Evolutionary conservation across 495 filamentous ascomycete genomes (phyloP).

Genomic region (Podospora australis): DNA sequence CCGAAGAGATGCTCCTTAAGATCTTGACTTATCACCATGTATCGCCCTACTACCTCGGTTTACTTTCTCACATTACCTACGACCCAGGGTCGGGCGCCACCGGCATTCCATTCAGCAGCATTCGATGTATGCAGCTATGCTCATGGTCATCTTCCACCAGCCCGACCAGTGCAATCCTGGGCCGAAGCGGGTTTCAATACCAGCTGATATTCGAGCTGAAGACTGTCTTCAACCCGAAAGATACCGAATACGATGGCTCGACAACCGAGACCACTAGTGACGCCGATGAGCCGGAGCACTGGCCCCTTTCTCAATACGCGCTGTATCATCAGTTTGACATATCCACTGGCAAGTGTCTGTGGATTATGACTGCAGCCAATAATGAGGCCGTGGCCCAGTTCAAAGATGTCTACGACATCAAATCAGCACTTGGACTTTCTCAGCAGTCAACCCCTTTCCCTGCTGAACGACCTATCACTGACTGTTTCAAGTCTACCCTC

Average conservation of each 20-base stretch:
- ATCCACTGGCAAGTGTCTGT: conserved; percentile 3
- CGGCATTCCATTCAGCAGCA: conserved; percentile 8
- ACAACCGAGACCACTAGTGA: neutral
- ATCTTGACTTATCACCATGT: conserved; percentile 15
- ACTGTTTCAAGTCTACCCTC: neutral
- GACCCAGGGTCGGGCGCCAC: neutral
- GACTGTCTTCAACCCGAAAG: conserved; percentile 1
- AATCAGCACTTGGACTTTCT: neutral
- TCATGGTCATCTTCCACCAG: neutral
- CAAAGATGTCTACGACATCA: neutral
- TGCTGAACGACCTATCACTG: neutral
- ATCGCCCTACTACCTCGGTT: conserved; percentile 9
- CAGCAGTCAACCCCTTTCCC: neutral
- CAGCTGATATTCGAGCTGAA: conserved; percentile 10
- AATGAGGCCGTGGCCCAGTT: neutral
- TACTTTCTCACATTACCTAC: conserved; percentile 3
- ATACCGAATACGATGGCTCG: neutral
- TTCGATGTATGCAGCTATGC: conserved; percentile 2
- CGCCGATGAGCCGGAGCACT: neutral
- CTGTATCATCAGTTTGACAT: conserved; percentile 13
- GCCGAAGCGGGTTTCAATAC: conserved; percentile 11
- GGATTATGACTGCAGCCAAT: conserved; percentile 5
- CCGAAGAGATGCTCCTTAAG: conserved; percentile 11
- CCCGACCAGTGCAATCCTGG: neutral
- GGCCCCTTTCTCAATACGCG: neutral